Percentiles rank a stretch among this genome's conserved stretches.
phyloP scores from a whole-genome alignment of 495 filamentous ascomycete genomes.

The Talaromyces trachyspermus region DNA sequence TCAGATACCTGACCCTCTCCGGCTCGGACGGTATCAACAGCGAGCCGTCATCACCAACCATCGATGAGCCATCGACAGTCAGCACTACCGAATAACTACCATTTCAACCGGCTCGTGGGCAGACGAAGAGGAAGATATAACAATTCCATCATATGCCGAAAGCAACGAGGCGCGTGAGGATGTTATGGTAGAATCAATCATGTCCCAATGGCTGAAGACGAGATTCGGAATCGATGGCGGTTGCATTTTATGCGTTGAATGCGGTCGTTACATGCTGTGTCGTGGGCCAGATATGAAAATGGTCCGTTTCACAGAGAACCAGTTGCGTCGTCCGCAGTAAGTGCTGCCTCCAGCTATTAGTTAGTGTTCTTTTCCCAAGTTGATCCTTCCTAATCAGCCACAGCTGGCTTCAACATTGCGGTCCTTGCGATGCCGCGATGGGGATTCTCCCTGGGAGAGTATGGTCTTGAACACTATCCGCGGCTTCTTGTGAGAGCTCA shows the following conservation, averaged over 20 bases:
- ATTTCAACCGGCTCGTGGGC: background rate
- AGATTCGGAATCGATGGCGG: background rate
- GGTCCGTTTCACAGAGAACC: conserved; percentile 1
- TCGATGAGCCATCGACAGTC: background rate
- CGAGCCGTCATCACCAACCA: background rate
- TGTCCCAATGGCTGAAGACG: background rate
- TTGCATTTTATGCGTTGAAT: background rate
- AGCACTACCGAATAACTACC: background rate
- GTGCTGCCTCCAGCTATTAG: background rate
- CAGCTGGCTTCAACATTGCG: conserved; percentile 1
- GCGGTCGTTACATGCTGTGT: conserved; percentile 2
- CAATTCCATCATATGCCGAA: background rate
- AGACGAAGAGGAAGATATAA: background rate
- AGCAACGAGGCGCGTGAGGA: conserved; percentile 1
- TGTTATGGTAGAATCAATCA: background rate
- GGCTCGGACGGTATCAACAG: background rate
- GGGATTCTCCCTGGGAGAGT: background rate
- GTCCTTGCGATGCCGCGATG: conserved; percentile 3
- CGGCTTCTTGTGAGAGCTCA: no score
- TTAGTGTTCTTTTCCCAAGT: background rate
- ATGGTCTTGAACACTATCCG: background rate
- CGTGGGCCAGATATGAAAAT: background rate
- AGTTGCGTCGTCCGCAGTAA: background rate
- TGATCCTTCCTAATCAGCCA: background rate
- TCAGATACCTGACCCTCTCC: background rate